Conservation (phyloP, 352 stramenopile genomes). For the Pythium brassicae region DNA sequence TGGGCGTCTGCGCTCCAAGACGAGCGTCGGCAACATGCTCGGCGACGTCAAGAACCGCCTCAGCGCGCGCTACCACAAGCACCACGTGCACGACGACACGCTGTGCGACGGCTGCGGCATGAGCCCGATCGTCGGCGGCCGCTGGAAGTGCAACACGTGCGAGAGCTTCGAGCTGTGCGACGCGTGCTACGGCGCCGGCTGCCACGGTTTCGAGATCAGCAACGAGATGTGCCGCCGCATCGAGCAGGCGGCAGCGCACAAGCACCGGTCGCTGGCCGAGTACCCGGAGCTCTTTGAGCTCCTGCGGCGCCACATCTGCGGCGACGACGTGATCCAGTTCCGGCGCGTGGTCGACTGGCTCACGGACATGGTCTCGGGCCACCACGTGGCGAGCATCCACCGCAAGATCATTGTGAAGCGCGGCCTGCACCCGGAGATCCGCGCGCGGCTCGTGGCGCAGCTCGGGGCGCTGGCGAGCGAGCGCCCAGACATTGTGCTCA, state of each 20-base stretch:
- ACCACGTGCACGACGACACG: constrained; percentile 73
- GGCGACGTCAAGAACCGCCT: constrained; percentile 57
- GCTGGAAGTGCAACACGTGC: constrained; percentile 75
- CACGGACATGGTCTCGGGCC: constrained; percentile 53
- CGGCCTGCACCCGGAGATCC: constrained; percentile 68
- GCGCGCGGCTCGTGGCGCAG: constrained; percentile 53
- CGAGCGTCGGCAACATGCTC: constrained; percentile 40
- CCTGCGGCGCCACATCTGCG: constrained; percentile 59
- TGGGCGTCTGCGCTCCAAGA: constrained; percentile 39
- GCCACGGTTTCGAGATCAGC: constrained; percentile 71
- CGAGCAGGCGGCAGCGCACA: constrained; percentile 47
- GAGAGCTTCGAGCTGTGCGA: constrained; percentile 69
- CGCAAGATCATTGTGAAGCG: constrained; percentile 73
- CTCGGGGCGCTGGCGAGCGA: constrained; percentile 58
- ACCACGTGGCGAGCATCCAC: constrained; percentile 41
- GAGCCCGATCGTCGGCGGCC: constrained; percentile 68
- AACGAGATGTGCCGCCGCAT: constrained; percentile 66
- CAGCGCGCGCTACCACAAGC: constrained; percentile 47
- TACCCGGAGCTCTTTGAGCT: constrained; percentile 72
- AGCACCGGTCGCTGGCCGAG: constrained; percentile 42
- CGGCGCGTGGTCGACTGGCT: constrained; percentile 67
- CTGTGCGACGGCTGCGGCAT: constrained; percentile 77
- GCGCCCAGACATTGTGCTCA: constrained; percentile 51
- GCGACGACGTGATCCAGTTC: constrained; percentile 69
- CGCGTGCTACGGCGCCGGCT: constrained; percentile 53